Conservation (phyloP, 2,329 filamentous ascomycete species). For the Didymella lethalis region DNA sequence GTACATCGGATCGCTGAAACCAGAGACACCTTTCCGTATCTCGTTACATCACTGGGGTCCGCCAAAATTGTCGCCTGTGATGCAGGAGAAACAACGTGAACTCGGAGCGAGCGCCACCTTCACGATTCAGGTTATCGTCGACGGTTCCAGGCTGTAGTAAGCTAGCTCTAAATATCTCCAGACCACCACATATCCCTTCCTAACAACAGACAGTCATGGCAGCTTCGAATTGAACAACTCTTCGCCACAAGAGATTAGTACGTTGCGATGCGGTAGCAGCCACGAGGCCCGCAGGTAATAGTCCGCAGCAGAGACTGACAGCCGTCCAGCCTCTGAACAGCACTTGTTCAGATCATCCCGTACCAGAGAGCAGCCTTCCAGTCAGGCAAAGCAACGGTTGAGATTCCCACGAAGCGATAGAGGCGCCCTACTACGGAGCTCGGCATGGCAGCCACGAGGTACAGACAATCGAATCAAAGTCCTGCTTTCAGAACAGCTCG, state of each 20-base stretch:
- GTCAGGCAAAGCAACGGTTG: conserved; percentile 63
- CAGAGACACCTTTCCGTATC: conserved; percentile 44
- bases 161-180: conserved; percentile 5
- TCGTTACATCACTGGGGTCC: conserved; percentile 48
- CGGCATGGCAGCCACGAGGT: conserved; percentile 74
- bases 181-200: conserved; percentile 26
- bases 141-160: conserved; percentile 43
- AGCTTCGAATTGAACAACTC: conserved; percentile 36
- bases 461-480: conserved; percentile 78
- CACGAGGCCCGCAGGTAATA: too few relatives aligned
- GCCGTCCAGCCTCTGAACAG: conserved; percentile 36
- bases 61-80: conserved; percentile 36
- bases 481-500: conserved; percentile 74
- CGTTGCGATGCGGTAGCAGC: too few relatives aligned
- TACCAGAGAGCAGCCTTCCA: conserved; percentile 56
- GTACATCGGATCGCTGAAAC: conserved; percentile 39
- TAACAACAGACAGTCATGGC: conserved; percentile 39
- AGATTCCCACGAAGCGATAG: conserved; percentile 76
- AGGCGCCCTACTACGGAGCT: conserved; percentile 71
- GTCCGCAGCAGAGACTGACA: background rate
- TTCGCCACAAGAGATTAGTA: conserved; percentile 48
- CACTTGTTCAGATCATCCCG: conserved; percentile 25
- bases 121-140: conserved; percentile 40
- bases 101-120: conserved; percentile 39
- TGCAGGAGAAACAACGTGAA: conserved; percentile 37